These are phyloP conservation scores for Euphorbia schlechtendalii DNA, from an alignment of 441 rosid species.

Conservation along the genomic window DNA sequence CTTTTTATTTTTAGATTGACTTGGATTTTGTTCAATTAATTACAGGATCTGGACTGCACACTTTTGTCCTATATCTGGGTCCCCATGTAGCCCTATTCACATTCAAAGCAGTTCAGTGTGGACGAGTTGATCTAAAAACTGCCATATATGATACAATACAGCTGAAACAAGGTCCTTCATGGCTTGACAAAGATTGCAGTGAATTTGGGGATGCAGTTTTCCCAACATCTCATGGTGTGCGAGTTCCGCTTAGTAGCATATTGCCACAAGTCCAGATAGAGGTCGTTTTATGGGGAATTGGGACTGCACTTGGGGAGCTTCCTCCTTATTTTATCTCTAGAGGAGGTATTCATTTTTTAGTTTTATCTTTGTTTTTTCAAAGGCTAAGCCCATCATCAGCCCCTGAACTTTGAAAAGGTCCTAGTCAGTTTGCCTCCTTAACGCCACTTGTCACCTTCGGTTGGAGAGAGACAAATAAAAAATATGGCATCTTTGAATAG, in stretches of 20 bases:
- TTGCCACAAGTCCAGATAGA: slow-evolving; percentile 81
- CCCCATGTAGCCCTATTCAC: slow-evolving; percentile 94
- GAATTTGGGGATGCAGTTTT: slow-evolving; percentile 88
- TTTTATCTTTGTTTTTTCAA: neutral
- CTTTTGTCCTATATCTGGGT: slow-evolving; percentile 95
- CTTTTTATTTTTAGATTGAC: neutral
- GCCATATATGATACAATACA: slow-evolving; percentile 91
- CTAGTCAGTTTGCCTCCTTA: too few species aligned
- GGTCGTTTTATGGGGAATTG: slow-evolving; percentile 88
- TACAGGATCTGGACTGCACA: slow-evolving; percentile 96
- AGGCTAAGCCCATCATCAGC: too few species aligned
- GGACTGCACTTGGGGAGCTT: slow-evolving; percentile 96
- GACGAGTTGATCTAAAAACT: slow-evolving; percentile 82
- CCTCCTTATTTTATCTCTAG: slow-evolving; percentile 98
- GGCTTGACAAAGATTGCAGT: slow-evolving; percentile 84
- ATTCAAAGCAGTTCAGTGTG: slow-evolving; percentile 91
- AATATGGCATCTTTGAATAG: too few species aligned
- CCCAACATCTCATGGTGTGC: slow-evolving; percentile 42
- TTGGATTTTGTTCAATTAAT: neutral
- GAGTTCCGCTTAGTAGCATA: slow-evolving; percentile 79
- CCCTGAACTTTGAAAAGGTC: too few species aligned
- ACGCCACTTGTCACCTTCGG: too few species aligned
- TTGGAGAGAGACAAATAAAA: too few species aligned
- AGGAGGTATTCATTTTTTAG: slow-evolving; percentile 48
- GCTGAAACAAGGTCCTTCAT: slow-evolving; percentile 76